Conservation (phyloP, 179 eudicot genomes). For the Amaranthus tricolor region DNA sequence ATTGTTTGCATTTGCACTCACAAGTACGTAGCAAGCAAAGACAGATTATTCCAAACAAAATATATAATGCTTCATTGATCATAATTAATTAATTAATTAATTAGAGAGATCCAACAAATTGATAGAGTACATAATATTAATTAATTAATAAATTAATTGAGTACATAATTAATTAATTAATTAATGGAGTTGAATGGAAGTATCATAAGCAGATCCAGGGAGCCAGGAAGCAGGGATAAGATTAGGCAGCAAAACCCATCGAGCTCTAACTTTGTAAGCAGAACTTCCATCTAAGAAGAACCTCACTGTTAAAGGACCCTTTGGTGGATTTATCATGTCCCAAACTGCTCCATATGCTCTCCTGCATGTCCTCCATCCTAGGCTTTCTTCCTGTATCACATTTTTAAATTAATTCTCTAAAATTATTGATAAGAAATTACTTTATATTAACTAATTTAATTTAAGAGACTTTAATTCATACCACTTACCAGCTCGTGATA, state of each 20-base stretch:
- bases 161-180: background rate
- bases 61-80: too few relatives aligned
- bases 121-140: too few relatives aligned
- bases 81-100: too few relatives aligned
- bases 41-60: too few relatives aligned
- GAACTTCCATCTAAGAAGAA: slow-evolving; percentile 33
- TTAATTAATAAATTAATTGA: background rate
- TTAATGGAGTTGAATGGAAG: slow-evolving; percentile 36
- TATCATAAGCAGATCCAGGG: slow-evolving; percentile 53
- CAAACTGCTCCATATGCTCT: slow-evolving; percentile 33
- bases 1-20: too few relatives aligned
- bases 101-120: too few relatives aligned
- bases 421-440: too few relatives aligned
- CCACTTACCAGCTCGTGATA: too few relatives aligned
- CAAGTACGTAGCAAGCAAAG: too few relatives aligned
- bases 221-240: slow-evolving; percentile 53
- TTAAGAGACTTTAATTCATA: too few relatives aligned
- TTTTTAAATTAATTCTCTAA: too few relatives aligned
- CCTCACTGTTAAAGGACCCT: slow-evolving; percentile 21
- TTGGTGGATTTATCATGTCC: slow-evolving; percentile 30
- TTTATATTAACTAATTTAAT: too few relatives aligned
- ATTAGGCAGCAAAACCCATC: slow-evolving; percentile 43
- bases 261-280: slow-evolving; percentile 13
- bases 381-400: slow-evolving; percentile 15
- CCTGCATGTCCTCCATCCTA: slow-evolving; percentile 24